Evolutionary conservation across 768 basidiomycete genomes (phyloP).

Genomic region (Clavulina sp.): DNA sequence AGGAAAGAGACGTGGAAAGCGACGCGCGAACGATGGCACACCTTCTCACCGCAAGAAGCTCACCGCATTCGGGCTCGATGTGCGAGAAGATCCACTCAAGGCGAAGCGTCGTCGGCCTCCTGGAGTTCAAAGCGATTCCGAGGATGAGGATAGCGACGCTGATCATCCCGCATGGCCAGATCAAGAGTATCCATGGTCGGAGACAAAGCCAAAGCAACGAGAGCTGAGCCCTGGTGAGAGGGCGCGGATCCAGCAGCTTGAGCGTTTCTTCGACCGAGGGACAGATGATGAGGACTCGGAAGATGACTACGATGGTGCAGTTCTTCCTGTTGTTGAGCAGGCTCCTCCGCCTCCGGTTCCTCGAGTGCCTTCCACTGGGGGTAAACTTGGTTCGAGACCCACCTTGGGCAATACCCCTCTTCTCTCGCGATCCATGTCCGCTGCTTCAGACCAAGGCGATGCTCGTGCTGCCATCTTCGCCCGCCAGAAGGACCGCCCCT

Average conservation of each 20-base stretch:
- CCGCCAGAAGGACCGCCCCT: constrained; percentile 46
- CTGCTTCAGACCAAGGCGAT: constrained; percentile 57
- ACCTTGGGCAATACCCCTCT: neutral
- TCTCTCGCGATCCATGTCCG: constrained; percentile 13
- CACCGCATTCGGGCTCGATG: constrained; percentile 8
- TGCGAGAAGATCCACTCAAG: constrained; percentile 35
- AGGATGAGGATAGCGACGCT: constrained; percentile 32
- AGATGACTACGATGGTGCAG: neutral
- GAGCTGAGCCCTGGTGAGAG: constrained; percentile 38
- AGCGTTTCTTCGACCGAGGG: constrained; percentile 54
- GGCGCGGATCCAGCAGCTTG: constrained; percentile 47
- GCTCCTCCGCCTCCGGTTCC: neutral
- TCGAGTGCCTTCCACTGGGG: constrained; percentile 12
- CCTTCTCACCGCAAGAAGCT: neutral
- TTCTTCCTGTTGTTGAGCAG: neutral
- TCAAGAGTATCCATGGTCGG: constrained; percentile 57
- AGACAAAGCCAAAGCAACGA: constrained; percentile 37
- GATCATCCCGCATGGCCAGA: constrained; percentile 61
- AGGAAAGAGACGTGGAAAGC: neutral
- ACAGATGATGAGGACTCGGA: constrained; percentile 29
- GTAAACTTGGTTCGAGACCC: neutral
- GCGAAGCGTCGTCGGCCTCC: constrained; percentile 61
- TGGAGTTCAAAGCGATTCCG: constrained; percentile 26
- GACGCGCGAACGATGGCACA: neutral
- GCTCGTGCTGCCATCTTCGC: constrained; percentile 56